These are phyloP conservation scores for Boletus fagicola DNA, from an alignment of 768 basidiomycete genomes.

Conservation along the genomic window DNA sequence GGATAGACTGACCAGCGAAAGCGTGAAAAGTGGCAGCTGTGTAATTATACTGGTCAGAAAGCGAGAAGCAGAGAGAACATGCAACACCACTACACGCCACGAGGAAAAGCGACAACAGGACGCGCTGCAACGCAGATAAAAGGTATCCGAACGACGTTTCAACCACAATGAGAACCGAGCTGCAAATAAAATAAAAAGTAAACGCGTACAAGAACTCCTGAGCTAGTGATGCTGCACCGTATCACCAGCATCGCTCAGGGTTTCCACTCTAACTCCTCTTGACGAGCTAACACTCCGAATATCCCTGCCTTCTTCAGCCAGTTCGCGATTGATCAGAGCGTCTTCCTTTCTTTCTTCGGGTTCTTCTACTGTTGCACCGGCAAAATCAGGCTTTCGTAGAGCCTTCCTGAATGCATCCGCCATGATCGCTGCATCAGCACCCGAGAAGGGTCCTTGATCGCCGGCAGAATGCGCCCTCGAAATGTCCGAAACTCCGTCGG, in stretches of 20 bases:
- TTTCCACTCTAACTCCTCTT: constrained; percentile 77
- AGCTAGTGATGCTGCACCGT: constrained; percentile 46
- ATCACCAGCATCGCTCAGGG: constrained; percentile 54
- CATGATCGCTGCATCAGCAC: constrained; percentile 88
- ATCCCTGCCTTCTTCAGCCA: constrained; percentile 88
- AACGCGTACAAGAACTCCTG: constrained; percentile 36
- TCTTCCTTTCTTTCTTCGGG: constrained; percentile 43
- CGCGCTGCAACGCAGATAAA: constrained; percentile 25
- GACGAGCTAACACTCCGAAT: constrained; percentile 80
- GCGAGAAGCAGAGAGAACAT: constrained; percentile 28
- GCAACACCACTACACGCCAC: constrained; percentile 32
- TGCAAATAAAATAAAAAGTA: constrained; percentile 37
- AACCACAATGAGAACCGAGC: constrained; percentile 35
- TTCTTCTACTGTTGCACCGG: constrained; percentile 66
- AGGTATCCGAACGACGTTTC: constrained; percentile 37
- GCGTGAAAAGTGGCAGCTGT: constrained; percentile 29
- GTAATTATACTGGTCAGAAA: constrained; percentile 31
- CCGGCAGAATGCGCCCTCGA: constrained; percentile 59
- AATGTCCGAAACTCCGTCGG: constrained; percentile 73
- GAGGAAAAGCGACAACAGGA: constrained; percentile 31
- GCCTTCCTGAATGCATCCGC: constrained; percentile 89
- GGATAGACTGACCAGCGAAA: constrained; percentile 23
- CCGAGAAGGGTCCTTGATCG: constrained; percentile 71
- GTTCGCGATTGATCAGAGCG: constrained; percentile 57
- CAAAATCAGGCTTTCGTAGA: constrained; percentile 86